Evolutionary conservation across 768 basidiomycete genomes (phyloP), one percentile per base, ranked within the genome.

Genomic region (Tephrocybe sp.): DNA sequence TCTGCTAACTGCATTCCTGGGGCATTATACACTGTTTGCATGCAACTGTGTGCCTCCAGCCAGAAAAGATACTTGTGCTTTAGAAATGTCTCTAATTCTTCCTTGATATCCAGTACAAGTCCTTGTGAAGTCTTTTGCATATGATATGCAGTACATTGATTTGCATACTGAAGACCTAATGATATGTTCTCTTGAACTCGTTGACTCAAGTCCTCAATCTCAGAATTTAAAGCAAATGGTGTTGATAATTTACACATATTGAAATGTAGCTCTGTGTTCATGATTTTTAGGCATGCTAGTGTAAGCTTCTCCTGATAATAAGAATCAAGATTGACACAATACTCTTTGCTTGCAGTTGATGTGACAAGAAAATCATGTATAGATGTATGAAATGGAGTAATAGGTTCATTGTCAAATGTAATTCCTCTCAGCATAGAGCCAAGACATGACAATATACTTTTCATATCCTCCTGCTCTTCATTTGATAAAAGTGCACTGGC

Each of bases 41-140:
- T 44, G 11, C 58, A 32, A 38, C 54, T 61, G 34, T 56, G 38
- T 31, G 46, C 52, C 39, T 61, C 60, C 17, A 61, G 51, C 60
- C 60, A 61, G 33, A 47, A 57, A 1, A 59, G 44, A 22, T 52
- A 52, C n/a, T 48, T 40, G 6, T 32, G 2, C 4, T 53, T 12
- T 14, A 51, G 14, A 17, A 61, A 58, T 3, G 12, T 11, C 7
- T 26, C 9, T 1, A 47, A 22, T n/a, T 14, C 30, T 26, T 52
- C 30, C 10, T 5, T 6, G n/a, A 47, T 12, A 11, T 22, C 5
- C 2, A 33, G 4, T 1, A 16, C 16, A 48, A 32, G 39, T 11
- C 5, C 39, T 39, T 39, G 39, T 39, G 4, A 6, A n/a, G n/a
- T 1, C 0, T 30, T 22, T 23, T 34, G 13, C 5, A 60, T 12